Percentiles rank a stretch among this genome's conserved stretches.
Evolutionary conservation across 257 asterid species (phyloP).

Genomic region (Salvia splendens): DNA sequence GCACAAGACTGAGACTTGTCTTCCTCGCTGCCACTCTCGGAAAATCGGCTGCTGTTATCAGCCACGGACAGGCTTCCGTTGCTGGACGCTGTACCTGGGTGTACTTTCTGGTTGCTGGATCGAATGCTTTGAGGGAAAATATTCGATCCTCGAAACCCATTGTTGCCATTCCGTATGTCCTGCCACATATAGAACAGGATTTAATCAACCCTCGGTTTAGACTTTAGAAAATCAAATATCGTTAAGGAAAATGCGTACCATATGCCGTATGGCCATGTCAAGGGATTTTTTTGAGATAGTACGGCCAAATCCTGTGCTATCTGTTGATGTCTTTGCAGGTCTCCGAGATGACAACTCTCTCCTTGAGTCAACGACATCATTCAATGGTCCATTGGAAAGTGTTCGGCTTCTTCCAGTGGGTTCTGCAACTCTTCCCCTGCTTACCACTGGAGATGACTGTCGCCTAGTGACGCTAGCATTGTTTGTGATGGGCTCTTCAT

Average conservation of each 20-base stretch:
- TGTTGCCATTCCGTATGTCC: conserved; percentile 75
- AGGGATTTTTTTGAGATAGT: conserved; percentile 87
- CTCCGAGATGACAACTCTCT: conserved; percentile 66
- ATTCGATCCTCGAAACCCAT: conserved; percentile 76
- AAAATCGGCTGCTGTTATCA: conserved; percentile 58
- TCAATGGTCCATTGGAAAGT: conserved; percentile 53
- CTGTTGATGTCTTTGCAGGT: conserved; percentile 74
- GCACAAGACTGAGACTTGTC: conserved; percentile 56
- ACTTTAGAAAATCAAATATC: not conserved
- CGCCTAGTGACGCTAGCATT: conserved; percentile 52
- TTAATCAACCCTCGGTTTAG: too few species aligned
- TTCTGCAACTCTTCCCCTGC: conserved; percentile 78
- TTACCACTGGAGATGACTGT: conserved; percentile 75
- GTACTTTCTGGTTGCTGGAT: conserved; percentile 59
- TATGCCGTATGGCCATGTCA: conserved; percentile 90
- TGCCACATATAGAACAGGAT: conserved; percentile 39
- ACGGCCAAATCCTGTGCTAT: conserved; percentile 81
- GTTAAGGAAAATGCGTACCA: conserved; percentile 52
- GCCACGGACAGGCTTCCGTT: conserved; percentile 42
- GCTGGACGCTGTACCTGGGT: conserved; percentile 47
- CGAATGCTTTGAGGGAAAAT: conserved; percentile 96
- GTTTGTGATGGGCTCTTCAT: conserved; percentile 47
- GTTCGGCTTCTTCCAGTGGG: conserved; percentile 65
- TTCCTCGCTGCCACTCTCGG: conserved; percentile 65
- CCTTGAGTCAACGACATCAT: conserved; percentile 57